phyloP scores from a whole-genome alignment of 2,329 filamentous ascomycete genomes.

The Phaeoacremonium minimum region DNA sequence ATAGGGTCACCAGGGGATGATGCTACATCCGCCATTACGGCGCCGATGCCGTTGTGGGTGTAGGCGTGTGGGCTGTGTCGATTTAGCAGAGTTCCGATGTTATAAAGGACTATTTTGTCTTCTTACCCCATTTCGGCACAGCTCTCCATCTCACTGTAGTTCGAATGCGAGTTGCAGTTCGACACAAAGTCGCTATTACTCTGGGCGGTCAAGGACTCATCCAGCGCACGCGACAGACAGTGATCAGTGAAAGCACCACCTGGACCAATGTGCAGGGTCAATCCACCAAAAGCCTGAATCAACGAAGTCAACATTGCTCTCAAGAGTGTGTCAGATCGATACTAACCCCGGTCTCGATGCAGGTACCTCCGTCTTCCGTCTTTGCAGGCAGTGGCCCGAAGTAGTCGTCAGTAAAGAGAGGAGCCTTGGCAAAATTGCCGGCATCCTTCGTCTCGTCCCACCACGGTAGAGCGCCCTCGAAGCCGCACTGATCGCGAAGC shows the following conservation, averaged over 20 bases:
- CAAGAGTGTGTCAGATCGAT: too few relatives aligned
- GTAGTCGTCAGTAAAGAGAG: too few relatives aligned
- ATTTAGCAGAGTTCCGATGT: neutral
- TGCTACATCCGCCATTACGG: conserved; percentile 27
- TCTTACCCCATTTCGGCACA: conserved; percentile 27
- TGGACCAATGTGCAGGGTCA: too few relatives aligned
- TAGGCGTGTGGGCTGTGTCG: conserved; percentile 24
- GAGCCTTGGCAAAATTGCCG: too few relatives aligned
- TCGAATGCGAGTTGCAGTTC: conserved; percentile 21
- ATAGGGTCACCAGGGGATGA: conserved; percentile 26
- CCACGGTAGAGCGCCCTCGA: too few relatives aligned
- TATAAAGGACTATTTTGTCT: neutral
- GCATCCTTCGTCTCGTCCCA: too few relatives aligned
- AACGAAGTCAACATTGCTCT: too few relatives aligned
- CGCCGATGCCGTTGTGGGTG: conserved; percentile 28
- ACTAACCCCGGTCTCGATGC: too few relatives aligned
- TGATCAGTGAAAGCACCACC: conserved; percentile 17
- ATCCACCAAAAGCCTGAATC: too few relatives aligned
- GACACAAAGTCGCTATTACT: conserved; percentile 23
- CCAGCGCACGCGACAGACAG: conserved; percentile 26
- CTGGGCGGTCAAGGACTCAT: conserved; percentile 22
- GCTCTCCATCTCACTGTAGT: conserved; percentile 22
- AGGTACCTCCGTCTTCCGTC: too few relatives aligned
- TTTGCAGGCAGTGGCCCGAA: too few relatives aligned
- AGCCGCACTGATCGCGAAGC: too few relatives aligned